Evolutionary conservation across 2,329 filamentous ascomycete genomes (phyloP), one percentile per base, ranked within the genome.

Genomic region (Fusarium robinianum): DNA sequence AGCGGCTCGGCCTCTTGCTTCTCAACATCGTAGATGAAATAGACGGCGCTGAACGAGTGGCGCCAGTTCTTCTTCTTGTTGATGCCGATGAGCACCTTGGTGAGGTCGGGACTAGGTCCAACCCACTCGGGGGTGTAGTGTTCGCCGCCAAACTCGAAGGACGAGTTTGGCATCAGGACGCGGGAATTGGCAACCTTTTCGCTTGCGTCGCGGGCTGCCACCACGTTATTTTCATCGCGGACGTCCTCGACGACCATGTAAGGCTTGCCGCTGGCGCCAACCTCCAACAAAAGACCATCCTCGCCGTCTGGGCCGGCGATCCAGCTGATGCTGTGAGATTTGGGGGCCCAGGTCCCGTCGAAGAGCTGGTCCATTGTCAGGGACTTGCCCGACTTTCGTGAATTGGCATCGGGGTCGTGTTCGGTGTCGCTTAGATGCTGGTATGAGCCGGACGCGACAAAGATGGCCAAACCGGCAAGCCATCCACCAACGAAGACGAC

Each of bases 11-110:
- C 87, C 1, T 72, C 78, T 65, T 96, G 91, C 1, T 83, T 85
- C 21, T 80, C 82, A 17, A 99, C 94, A 63, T 99, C 88, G 55
- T 96, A 87, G 47, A 99, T 84, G 83, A 88, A 99, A 72, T 96
- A 99, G 17, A 79, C 75, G 1, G 86, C 92, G 8, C 84, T 90
- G 62, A 81, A 91, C 0, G 92, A 97, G 67, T 97, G 87, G 55
- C 94, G 84, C 87, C 90, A 99, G 60, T 94, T 90, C 60, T 81
- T 82, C 66, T 88, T 71, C 15, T 74, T 65, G 38, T 90, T 75
- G 7, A 90, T 89, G 35, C 84, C 78, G n/a, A 96, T 72, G 37
- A 99, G 77, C 3, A 99, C 90, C 65, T 88, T 92, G 61, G 84
- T 89, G 66, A 96, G 76, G 65, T 97, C 82, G 18, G 84, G 81